These are phyloP conservation scores for Entophlyctis helioformis DNA, from an alignment of 192 early-diverging fungal genomes.

Conservation along the genomic window DNA sequence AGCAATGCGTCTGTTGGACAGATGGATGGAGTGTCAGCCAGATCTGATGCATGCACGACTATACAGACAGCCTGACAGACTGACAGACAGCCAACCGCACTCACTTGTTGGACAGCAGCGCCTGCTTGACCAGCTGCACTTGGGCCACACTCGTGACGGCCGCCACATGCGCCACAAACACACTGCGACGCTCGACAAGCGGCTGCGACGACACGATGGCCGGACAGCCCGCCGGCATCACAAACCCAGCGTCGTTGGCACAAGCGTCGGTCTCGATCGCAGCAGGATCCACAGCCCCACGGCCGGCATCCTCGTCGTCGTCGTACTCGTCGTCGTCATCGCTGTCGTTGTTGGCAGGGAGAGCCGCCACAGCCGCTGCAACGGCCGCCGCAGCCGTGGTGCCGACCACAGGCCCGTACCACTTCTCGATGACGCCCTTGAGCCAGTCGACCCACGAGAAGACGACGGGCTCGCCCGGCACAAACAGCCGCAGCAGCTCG, in stretches of 20 bases:
- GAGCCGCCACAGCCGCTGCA: background rate
- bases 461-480: conserved; percentile 46
- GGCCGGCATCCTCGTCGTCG: too few relatives aligned
- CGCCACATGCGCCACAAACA: conserved; percentile 76
- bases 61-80: too few relatives aligned
- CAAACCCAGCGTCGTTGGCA: too few relatives aligned
- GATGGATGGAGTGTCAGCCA: too few relatives aligned
- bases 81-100: too few relatives aligned
- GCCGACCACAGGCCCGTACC: conserved; percentile 2
- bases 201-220: conserved; percentile 45
- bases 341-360: too few relatives aligned
- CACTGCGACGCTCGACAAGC: conserved; percentile 65
- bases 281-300: too few relatives aligned
- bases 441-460: conserved; percentile 56
- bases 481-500: conserved; percentile 36
- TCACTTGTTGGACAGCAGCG: conserved; percentile 55
- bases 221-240: conserved; percentile 11
- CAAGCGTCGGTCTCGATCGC: too few relatives aligned
- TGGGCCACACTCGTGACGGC: conserved; percentile 34
- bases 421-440: conserved; percentile 10
- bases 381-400: background rate
- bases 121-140: conserved; percentile 40
- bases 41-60: too few relatives aligned
- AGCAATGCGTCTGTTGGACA: too few relatives aligned
- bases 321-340: too few relatives aligned